Evolutionary conservation across 2,329 filamentous ascomycete genomes (phyloP).

Genomic region (Beauveria medogensis): DNA sequence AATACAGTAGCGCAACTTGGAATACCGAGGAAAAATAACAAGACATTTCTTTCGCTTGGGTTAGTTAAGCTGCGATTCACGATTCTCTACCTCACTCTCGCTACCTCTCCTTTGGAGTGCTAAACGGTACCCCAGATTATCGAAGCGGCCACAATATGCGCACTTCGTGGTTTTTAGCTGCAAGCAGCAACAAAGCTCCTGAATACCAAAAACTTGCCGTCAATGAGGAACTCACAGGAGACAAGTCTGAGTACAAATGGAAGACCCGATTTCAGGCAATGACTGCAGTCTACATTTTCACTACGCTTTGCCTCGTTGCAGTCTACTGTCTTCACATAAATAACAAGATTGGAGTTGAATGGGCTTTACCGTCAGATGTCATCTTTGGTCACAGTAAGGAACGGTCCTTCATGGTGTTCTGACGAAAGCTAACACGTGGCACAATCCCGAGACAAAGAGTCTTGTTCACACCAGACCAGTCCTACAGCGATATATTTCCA

Average conservation of each 20-base stretch:
- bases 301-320: background rate
- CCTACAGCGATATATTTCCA: background rate
- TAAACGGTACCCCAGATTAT: background rate
- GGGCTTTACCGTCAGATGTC: background rate
- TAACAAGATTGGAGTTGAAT: background rate
- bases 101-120: background rate
- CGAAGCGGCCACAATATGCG: background rate
- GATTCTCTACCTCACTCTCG: background rate
- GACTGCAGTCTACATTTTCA: background rate
- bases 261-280: background rate
- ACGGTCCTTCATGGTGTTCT: background rate
- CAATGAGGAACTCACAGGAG: background rate
- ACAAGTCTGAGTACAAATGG: background rate
- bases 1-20: background rate
- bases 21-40: background rate
- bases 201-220: background rate
- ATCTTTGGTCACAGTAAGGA: background rate
- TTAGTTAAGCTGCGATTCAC: background rate
- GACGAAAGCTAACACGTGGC: background rate
- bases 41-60: background rate
- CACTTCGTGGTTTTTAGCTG: background rate
- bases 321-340: background rate
- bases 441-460: background rate
- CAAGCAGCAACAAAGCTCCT: background rate
- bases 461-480: background rate